phyloP scores from a whole-genome alignment of 345 rosid genomes.

The Streptanthus diversifolius region DNA sequence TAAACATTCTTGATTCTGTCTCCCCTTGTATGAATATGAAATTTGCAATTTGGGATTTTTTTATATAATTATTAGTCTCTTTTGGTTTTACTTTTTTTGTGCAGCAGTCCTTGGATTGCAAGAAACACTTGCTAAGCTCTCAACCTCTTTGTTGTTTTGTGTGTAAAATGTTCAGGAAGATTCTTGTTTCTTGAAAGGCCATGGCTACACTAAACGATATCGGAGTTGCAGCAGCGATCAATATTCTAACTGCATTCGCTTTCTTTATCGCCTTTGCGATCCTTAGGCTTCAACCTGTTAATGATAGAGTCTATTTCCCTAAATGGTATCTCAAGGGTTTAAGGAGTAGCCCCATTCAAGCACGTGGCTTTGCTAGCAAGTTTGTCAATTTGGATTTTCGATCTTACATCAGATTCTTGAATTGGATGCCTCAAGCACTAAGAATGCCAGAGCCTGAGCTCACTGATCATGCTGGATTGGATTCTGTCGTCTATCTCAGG shows the following conservation, averaged over 20 bases:
- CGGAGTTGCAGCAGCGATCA: constrained; percentile 77
- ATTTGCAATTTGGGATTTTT: not conserved
- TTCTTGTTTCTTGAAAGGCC: constrained; percentile 1
- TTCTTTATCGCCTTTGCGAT: constrained; percentile 78
- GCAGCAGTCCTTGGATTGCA: constrained; percentile 22
- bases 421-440: constrained; percentile 91
- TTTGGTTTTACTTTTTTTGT: not conserved
- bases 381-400: constrained; percentile 74
- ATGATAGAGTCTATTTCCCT: constrained; percentile 89
- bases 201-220: constrained; percentile 88
- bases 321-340: constrained; percentile 90
- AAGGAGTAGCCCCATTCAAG: constrained; percentile 54
- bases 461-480: constrained; percentile 84
- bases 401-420: constrained; percentile 64
- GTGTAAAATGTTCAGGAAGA: constrained; percentile 15
- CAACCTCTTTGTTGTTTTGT: not conserved
- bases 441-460: constrained; percentile 95
- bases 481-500: constrained; percentile 82
- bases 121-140: not conserved
- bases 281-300: constrained; percentile 80
- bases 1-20: not conserved
- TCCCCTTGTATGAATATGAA: not conserved
- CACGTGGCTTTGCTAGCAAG: constrained; percentile 60
- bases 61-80: not conserved
- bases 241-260: constrained; percentile 67